phyloP scores from a whole-genome alignment of 257 asterid genomes.

The Mentha longifolia region DNA sequence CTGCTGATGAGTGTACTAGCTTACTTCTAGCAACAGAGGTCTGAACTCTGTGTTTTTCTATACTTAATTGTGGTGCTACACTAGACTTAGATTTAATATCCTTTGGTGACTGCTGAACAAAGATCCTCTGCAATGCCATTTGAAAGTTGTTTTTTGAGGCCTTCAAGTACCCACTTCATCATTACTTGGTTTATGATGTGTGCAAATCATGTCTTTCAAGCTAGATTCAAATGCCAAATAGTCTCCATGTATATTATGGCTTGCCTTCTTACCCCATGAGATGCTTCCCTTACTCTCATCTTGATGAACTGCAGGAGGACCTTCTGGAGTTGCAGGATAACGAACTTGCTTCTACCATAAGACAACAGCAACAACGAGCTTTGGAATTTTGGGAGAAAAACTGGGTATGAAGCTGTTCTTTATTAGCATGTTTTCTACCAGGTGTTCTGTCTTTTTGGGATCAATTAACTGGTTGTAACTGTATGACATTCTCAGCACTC shows the following conservation, averaged over 20 bases:
- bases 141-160: slow-evolving; percentile 8
- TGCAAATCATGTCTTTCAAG: slow-evolving; percentile 15
- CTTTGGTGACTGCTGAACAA: slow-evolving; percentile 7
- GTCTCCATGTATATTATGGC: slow-evolving; percentile 9
- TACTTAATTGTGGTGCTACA: slow-evolving; percentile 14
- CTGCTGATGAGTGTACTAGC: slow-evolving; percentile 87
- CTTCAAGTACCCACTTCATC: slow-evolving; percentile 14
- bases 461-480: slow-evolving; percentile 34
- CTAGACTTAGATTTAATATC: slow-evolving; percentile 5
- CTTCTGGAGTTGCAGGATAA: slow-evolving; percentile 90
- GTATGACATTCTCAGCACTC: slow-evolving; percentile 65
- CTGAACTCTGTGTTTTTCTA: slow-evolving; percentile 36
- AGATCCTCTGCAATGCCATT: slow-evolving; percentile 7
- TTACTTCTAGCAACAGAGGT: slow-evolving; percentile 98
- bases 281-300: slow-evolving; percentile 30
- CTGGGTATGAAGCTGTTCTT: slow-evolving; percentile 66
- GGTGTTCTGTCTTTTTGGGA: slow-evolving; percentile 13
- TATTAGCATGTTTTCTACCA: slow-evolving; percentile 20
- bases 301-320: slow-evolving; percentile 67
- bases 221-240: slow-evolving; percentile 1
- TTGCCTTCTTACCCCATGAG: slow-evolving; percentile 32
- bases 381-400: slow-evolving; percentile 89
- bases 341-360: slow-evolving; percentile 75
- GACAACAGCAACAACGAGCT: slow-evolving; percentile 77
- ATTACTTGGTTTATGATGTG: not conserved